Evolutionary conservation across 2,329 filamentous ascomycete genomes (phyloP).

Genomic region (Claviceps capensis): DNA sequence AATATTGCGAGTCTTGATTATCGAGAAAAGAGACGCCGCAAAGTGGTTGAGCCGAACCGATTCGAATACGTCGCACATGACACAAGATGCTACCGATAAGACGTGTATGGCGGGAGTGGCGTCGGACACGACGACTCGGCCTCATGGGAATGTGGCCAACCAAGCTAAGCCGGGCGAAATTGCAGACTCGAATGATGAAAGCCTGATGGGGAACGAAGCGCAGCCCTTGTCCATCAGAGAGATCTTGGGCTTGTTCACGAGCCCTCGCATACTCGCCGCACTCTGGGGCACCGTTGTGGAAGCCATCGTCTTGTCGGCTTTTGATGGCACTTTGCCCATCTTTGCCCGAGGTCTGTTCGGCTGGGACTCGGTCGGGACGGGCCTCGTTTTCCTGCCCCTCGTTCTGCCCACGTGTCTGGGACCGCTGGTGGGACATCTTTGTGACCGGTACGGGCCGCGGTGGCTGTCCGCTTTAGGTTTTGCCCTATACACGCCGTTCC

Average conservation of each 20-base stretch:
- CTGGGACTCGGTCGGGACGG: slow-evolving; percentile 21
- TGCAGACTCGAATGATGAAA: neutral
- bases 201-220: neutral
- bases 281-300: slow-evolving; percentile 23
- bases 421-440: slow-evolving; percentile 17
- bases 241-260: slow-evolving; percentile 15
- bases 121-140: too few relatives aligned
- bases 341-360: slow-evolving; percentile 16
- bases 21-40: slow-evolving; percentile 19
- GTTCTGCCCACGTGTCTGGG: slow-evolving; percentile 18
- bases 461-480: slow-evolving; percentile 21
- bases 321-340: slow-evolving; percentile 22
- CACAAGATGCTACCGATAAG: neutral
- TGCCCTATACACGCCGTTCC: slow-evolving; percentile 19
- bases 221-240: slow-evolving; percentile 2
- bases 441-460: slow-evolving; percentile 22
- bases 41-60: slow-evolving; percentile 11
- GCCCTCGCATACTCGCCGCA: slow-evolving; percentile 19
- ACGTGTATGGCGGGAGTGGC: neutral
- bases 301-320: slow-evolving; percentile 17
- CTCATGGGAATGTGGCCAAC: too few relatives aligned
- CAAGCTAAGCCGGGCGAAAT: too few relatives aligned
- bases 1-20: slow-evolving; percentile 17
- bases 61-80: neutral
- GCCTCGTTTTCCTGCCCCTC: slow-evolving; percentile 21